Conservation (phyloP, 345 rosid genomes). For the Heritiera littoralis region DNA sequence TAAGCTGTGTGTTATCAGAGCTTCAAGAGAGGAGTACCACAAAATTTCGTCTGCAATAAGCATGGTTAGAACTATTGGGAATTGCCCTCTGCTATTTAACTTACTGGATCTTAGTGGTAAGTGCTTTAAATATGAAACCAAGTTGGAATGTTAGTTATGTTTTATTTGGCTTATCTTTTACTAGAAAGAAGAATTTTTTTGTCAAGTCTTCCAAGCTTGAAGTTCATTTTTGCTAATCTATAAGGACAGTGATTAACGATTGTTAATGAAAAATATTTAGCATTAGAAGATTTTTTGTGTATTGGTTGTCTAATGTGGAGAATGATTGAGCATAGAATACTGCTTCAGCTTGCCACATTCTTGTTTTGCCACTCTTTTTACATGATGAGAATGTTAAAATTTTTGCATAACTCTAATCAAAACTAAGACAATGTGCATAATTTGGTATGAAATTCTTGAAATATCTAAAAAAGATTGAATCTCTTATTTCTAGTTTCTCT, state of each 20-base stretch:
- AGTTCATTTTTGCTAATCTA: neutral
- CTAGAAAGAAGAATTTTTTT: neutral
- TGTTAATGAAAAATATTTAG: too few species aligned
- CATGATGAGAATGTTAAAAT: neutral
- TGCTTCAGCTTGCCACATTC: neutral
- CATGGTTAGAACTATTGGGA: slow-evolving; percentile 61
- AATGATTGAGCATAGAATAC: neutral
- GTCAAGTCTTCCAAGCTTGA: neutral
- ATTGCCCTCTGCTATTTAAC: slow-evolving; percentile 65
- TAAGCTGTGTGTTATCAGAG: slow-evolving; percentile 65
- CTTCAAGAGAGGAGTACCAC: slow-evolving; percentile 69
- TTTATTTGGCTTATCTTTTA: neutral
- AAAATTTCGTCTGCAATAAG: slow-evolving; percentile 79
- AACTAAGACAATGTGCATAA: neutral
- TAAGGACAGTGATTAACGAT: neutral
- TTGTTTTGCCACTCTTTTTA: neutral
- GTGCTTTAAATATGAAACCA: slow-evolving; percentile 23
- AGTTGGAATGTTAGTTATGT: neutral
- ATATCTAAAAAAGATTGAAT: neutral
- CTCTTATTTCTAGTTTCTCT: neutral
- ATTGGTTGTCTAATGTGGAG: neutral
- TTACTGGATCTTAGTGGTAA: slow-evolving; percentile 69
- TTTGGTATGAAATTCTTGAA: neutral
- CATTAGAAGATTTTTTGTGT: neutral
- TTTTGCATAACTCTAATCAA: neutral